Base-by-base conservation (phyloP, 148 eudicot genomes). In the Rhododendron kiyosumense region DNA sequence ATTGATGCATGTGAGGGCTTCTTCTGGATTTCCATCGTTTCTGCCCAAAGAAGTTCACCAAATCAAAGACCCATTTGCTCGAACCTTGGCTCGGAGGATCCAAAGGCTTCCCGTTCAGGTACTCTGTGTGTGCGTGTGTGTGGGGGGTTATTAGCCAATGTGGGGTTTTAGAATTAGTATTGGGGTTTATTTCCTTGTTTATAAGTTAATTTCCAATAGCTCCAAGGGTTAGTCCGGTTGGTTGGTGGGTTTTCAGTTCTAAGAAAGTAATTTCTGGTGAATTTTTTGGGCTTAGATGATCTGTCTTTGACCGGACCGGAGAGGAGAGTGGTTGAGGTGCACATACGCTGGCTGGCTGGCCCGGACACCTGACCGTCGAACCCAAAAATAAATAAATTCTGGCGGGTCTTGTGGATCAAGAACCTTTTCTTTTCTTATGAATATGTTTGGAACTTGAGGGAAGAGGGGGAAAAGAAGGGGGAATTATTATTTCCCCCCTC, bases 91-190 rank as follows among this genome's bases (percentile, higher is more conserved):
- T 83, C 90, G 59, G 76, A 90, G 95, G 88, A 96, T 96, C 78
- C 92, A 93, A 81, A 90, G 98, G 41, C 84, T 96, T 38, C 96
- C 97, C 8, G 98, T 96, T 10, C 92, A 91, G 95, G 98, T 95
- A 36, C 8, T 48, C 2, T 28, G 1, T 15, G 6, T 48, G 9
- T 69, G 15, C 32, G 34, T 32, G 22, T 17, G 24, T 18, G 1
- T 5, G 38, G 0, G 38, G 3, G 49, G 14, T 49, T 4, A 18
- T 76, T 76, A 20, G 52, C 49, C 26, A 73, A 78, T 41, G 51
- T 22, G 48, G 76, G 76, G 41, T 30, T 71, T 71, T 71, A 71
- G 22, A 71, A 5, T 30, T 71, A 71, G 41, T 30, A 71, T 0
- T 30, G 7, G 76, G 76, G 38, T 71, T 69, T 28, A 28, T 65